These are phyloP conservation scores for Aquanectria penicillioides DNA, from an alignment of 2,329 filamentous ascomycete genomes.

Conservation along the genomic window DNA sequence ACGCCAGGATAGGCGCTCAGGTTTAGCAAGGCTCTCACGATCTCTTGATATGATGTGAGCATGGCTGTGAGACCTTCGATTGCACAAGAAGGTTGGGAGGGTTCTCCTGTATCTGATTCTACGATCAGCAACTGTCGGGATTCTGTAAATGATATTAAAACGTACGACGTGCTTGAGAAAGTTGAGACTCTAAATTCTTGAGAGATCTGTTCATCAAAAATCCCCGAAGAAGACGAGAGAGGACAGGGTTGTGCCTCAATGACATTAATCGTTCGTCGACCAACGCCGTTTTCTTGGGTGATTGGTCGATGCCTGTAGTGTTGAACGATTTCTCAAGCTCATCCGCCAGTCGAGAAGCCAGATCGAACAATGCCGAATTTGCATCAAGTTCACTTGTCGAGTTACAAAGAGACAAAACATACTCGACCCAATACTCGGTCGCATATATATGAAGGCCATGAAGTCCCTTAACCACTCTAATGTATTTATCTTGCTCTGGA, in stretches of 20 bases:
- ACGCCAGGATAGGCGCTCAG: not conserved
- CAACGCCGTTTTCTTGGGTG: accelerated
- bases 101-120: not conserved
- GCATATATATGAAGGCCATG: conserved; percentile 28
- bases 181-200: not conserved
- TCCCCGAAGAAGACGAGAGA: not conserved
- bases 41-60: conserved; percentile 15
- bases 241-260: not conserved
- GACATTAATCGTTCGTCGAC: not conserved
- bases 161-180: not conserved
- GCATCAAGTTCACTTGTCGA: accelerated
- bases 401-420: not conserved
- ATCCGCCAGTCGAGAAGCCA: conserved; percentile 6
- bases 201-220: conserved; percentile 16
- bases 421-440: conserved; percentile 26
- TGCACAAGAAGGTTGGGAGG: accelerated
- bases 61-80: not conserved
- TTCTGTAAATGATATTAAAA: not conserved
- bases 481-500: not conserved
- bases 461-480: conserved; percentile 12
- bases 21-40: not conserved
- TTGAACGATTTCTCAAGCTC: not conserved
- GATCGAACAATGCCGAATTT: not conserved
- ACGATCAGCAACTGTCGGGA: not conserved
- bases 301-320: accelerated